These are phyloP conservation scores for Talaromyces amestolkiae DNA, from an alignment of 2,329 filamentous ascomycete species.

Conservation along the genomic window DNA sequence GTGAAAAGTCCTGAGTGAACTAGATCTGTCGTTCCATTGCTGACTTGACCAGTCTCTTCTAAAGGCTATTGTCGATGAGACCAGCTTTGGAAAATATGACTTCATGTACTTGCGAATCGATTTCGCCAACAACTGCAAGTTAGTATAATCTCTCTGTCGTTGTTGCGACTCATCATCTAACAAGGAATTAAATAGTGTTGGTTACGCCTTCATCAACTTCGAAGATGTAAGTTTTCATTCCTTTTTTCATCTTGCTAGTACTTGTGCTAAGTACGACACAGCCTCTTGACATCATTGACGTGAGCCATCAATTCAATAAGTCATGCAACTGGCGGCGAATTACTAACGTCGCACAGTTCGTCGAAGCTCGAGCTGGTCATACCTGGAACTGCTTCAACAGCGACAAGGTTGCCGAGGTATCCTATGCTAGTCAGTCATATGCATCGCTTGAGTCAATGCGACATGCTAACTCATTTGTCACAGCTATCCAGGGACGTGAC, in stretches of 20 bases:
- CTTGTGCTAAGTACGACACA: constrained; percentile 45
- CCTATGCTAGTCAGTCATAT: constrained; percentile 79
- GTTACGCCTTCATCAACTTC: constrained; percentile 97
- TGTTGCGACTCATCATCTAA: not conserved
- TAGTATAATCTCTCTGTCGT: constrained; percentile 37
- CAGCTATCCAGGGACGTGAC: constrained; percentile 87
- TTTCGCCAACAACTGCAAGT: constrained; percentile 82
- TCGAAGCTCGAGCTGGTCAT: constrained; percentile 66
- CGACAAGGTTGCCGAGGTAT: constrained; percentile 83
- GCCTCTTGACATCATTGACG: constrained; percentile 71
- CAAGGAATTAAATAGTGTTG: constrained; percentile 64
- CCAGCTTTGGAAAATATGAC: constrained; percentile 79
- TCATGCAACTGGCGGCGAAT: not conserved
- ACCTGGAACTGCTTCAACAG: constrained; percentile 79
- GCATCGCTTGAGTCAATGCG: not conserved
- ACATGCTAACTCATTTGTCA: not conserved
- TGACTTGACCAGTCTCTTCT: constrained; percentile 57
- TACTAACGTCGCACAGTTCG: constrained; percentile 56
- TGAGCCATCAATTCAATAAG: constrained; percentile 41
- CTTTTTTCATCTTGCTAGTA: not conserved
- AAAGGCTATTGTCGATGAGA: constrained; percentile 75
- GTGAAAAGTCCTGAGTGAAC: constrained; percentile 20
- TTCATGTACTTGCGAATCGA: constrained; percentile 95
- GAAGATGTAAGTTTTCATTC: constrained; percentile 59
- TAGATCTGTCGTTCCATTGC: constrained; percentile 9